phyloP scores from a whole-genome alignment of 2,329 filamentous ascomycete species.

The Colletotrichum nymphaeae region DNA sequence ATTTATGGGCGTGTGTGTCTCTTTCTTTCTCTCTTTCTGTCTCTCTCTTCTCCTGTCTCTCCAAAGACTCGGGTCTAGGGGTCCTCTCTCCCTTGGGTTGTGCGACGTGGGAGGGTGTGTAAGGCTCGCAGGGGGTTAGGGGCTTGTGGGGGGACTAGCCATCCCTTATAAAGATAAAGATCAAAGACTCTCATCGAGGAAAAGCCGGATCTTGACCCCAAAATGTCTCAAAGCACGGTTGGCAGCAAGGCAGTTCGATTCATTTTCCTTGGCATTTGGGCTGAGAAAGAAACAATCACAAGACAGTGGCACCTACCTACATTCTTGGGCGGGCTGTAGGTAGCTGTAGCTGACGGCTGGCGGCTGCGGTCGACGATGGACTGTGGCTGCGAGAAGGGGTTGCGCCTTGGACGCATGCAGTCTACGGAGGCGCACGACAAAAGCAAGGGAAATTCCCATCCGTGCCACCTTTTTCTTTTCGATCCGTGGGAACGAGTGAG shows the following conservation, averaged over 20 bases:
- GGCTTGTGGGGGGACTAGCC: no score
- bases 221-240: no score
- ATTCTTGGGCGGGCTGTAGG: no score
- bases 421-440: not conserved
- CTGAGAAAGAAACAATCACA: not conserved
- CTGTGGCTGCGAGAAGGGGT: not conserved
- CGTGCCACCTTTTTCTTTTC: no score
- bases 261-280: not conserved
- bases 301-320: no score
- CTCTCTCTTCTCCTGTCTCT: no score
- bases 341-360: no score
- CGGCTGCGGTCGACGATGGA: no score
- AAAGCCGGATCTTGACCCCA: no score
- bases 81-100: not conserved
- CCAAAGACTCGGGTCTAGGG: not conserved
- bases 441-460: not conserved
- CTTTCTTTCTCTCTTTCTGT: no score
- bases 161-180: not conserved
- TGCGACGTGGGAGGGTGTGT: not conserved
- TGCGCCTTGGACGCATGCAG: not conserved
- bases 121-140: not conserved
- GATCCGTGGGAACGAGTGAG: no score
- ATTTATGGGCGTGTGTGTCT: not conserved
- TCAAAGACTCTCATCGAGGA: not conserved
- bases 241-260: no score